phyloP scores from a whole-genome alignment of 2,329 filamentous ascomycete genomes.

The Stachybotrys chlorohalonatus region DNA sequence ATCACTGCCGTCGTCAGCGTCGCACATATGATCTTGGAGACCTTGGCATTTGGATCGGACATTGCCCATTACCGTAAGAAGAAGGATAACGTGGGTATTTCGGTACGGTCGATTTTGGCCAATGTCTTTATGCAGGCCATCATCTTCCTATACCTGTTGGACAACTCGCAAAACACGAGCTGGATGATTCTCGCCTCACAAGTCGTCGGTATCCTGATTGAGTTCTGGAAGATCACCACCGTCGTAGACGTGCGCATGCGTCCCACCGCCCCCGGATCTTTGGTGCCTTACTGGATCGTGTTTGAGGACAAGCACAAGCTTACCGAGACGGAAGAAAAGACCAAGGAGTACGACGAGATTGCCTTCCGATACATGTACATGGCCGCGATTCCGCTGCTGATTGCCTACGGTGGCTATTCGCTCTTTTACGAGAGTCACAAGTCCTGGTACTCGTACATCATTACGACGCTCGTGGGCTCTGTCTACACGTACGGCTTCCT shows the following conservation, averaged over 20 bases:
- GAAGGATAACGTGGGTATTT: conserved; percentile 97
- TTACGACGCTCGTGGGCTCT: conserved; percentile 87
- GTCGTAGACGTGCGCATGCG: conserved; percentile 82
- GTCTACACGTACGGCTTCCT: conserved; percentile 98
- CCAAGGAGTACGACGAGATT: conserved; percentile 95
- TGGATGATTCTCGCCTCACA: conserved; percentile 98
- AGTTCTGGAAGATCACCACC: conserved; percentile 92
- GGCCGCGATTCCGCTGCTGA: conserved; percentile 76
- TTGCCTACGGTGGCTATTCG: conserved; percentile 86
- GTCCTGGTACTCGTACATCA: conserved; percentile 95
- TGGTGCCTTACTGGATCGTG: conserved; percentile 68
- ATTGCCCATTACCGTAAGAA: conserved; percentile 98
- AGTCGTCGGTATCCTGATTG: conserved; percentile 65
- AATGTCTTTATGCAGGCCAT: conserved; percentile 97
- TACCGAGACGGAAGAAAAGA: conserved; percentile 92
- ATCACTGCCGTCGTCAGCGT: conserved; percentile 80
- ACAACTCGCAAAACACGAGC: conserved; percentile 95
- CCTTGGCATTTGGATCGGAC: conserved; percentile 92
- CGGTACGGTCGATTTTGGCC: conserved; percentile 87
- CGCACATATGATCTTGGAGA: conserved; percentile 90
- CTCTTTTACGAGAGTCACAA: conserved; percentile 91
- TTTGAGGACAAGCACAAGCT: conserved; percentile 98
- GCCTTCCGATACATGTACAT: conserved; percentile 98
- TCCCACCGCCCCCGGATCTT: conserved; percentile 54
- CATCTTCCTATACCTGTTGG: conserved; percentile 93